Evolutionary conservation across 169 alveolate genomes (phyloP), one percentile per base, ranked within the genome.

Genomic region (Eimeria maxima): DNA sequence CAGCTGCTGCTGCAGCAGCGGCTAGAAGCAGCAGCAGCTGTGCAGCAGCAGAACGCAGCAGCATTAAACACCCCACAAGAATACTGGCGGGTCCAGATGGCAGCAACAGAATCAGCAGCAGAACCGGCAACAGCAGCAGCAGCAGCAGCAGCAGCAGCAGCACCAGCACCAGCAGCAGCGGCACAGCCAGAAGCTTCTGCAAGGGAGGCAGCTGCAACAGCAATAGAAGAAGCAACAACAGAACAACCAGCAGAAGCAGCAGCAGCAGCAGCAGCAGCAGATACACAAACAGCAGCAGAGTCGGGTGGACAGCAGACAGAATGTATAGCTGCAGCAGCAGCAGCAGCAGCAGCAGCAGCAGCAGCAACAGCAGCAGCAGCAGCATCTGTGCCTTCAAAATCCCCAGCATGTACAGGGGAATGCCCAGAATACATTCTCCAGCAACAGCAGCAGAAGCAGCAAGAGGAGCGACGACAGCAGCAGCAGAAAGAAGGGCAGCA

Each of bases 71-170:
- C 6, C 24, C 33, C 74, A 4, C 29, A 65, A 8, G 74, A 65
- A n/a, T 65, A 65, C 74, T 65, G 74, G 74, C 24, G 33, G 33
- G 24, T 65, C 27, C 74, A 65, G 74, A 65, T 65, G 33, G 74
- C 74, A 65, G 74, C 74, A 65, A n/a, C 74, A 65, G 74, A 65
- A 65, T 8, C 74, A 65, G 74, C 74, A 65, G 74, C 74, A 65
- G 20, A 65, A 65, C 29, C 20, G 18, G 20, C 74, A 65, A 5
- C 74, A 5, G 74, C 6, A 65, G 20, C 74, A 8, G 74, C 74
- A 65, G 74, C 74, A 65, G 74, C 74, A 65, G 74, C 6, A 65
- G 74, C 74, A 65, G 74, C 74, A 50, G 57, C 57, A 50, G 57
- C 5, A 50, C 18, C 5, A 50, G 57, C 57, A 7, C 18, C 18